Base-by-base conservation (phyloP, 305 asterid genomes). In the Fraxinus albicans region DNA sequence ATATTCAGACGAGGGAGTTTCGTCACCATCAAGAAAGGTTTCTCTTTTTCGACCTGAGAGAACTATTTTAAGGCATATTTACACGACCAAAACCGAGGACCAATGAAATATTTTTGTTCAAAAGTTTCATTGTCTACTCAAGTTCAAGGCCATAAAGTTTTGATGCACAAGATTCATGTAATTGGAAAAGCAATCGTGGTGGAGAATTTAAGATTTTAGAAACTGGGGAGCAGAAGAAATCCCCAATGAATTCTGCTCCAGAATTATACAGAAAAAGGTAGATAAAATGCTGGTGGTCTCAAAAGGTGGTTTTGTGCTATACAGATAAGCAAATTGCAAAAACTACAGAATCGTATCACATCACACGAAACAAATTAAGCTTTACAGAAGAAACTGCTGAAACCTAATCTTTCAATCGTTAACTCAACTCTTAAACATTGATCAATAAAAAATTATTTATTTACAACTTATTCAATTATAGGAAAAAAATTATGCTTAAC, bases 221-320 rank as follows among this genome's bases (percentile, higher is more conserved):
- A 73, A 81, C 79, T 50, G 84, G 84, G 84, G 84, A 74, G 63
- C 84, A 81, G 55, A 67, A 74, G 63, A 34, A 73, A 81, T 73
- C 75, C 79, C 21, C 70, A 74, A 80, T 80, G 83, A 69, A 80
- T 44, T 80, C 25, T 15, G 8, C 21, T 4, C 63, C 1, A 17
- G 63, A 53, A 53, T 53, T 23, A 67, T 25, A 53, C 6, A 69
- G 40, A 80, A 53, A 63, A 70, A 70, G 53, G 83, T 42, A 42
- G 63, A 81, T 74, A 58, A 33, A 81, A 58, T 81, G 79, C 76
- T 58, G 77, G 80, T 81, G 55, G 65, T 42, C 65, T 19, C 23
- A n/a, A 35, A 55, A 73, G 77, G 83, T 60, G 40, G 76, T 53
- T 65, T 73, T 73, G 77, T 81, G 84, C 84, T 74, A 81, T 19